Evolutionary conservation across 2,329 filamentous ascomycete species (phyloP).

Genomic region (Claviceps capensis): DNA sequence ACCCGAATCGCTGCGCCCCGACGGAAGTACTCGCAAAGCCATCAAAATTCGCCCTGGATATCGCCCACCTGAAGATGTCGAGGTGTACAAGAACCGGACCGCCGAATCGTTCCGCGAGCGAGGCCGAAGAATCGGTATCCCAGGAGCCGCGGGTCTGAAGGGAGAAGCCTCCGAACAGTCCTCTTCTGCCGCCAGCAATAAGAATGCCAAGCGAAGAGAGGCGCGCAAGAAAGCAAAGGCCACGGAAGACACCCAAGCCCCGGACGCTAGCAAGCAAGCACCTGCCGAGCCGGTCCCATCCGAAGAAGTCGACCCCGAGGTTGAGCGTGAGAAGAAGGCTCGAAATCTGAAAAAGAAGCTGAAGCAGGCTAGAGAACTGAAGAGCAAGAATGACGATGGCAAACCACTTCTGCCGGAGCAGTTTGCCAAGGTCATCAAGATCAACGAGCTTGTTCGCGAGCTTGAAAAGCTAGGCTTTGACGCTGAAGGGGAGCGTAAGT

Average conservation of each 20-base stretch:
- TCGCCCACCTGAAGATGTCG: slow-evolving; percentile 85
- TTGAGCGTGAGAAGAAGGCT: slow-evolving; percentile 82
- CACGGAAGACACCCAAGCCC: slow-evolving; percentile 46
- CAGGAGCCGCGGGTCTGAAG: slow-evolving; percentile 52
- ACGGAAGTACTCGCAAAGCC: slow-evolving; percentile 84
- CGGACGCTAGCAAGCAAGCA: slow-evolving; percentile 29
- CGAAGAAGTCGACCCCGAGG: slow-evolving; percentile 50
- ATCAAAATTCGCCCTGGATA: slow-evolving; percentile 92
- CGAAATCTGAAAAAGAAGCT: slow-evolving; percentile 89
- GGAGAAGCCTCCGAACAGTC: slow-evolving; percentile 33
- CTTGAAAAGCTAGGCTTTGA: slow-evolving; percentile 77
- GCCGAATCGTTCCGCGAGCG: slow-evolving; percentile 75
- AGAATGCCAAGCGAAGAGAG: slow-evolving; percentile 69
- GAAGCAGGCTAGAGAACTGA: slow-evolving; percentile 80
- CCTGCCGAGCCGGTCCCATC: slow-evolving; percentile 12
- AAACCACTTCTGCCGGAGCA: slow-evolving; percentile 80
- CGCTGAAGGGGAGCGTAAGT: slow-evolving; percentile 51
- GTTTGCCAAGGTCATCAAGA: slow-evolving; percentile 94
- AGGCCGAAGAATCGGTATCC: slow-evolving; percentile 46
- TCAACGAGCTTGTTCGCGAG: slow-evolving; percentile 84
- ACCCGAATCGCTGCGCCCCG: slow-evolving; percentile 70
- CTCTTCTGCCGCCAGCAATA: slow-evolving; percentile 49
- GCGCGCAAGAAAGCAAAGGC: slow-evolving; percentile 41
- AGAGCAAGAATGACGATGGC: slow-evolving; percentile 81
- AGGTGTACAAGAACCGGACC: slow-evolving; percentile 87